A percentile compares a stretch with the other conserved stretches of the same genome.
These are phyloP conservation scores for Onygena corvina DNA, from an alignment of 2,329 filamentous ascomycete species.

Conservation along the genomic window DNA sequence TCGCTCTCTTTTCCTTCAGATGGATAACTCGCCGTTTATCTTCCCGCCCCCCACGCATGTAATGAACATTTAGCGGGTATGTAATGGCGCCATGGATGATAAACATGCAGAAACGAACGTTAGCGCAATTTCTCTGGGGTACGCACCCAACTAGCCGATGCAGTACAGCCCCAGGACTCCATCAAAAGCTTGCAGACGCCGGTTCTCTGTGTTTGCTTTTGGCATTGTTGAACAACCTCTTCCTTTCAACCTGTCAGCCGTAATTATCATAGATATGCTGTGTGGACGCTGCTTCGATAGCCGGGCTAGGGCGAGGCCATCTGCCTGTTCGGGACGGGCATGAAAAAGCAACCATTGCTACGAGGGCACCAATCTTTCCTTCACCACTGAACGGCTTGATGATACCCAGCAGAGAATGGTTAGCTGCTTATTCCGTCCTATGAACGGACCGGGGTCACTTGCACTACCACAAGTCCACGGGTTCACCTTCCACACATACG, in stretches of 20 bases:
- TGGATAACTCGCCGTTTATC: too few species aligned
- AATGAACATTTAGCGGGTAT: too few species aligned
- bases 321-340: neutral
- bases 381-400: too few species aligned
- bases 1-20: too few species aligned
- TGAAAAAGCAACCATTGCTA: neutral
- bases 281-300: neutral
- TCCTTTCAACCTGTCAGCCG: neutral
- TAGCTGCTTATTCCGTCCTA: too few species aligned
- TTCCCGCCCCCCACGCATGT: too few species aligned
- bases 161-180: neutral
- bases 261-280: neutral
- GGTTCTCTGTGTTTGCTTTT: neutral
- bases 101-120: neutral
- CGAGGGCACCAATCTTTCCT: too few species aligned
- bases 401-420: too few species aligned
- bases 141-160: neutral
- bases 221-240: neutral
- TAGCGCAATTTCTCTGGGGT: too few species aligned
- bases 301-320: neutral
- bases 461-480: conserved; percentile 1
- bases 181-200: conserved; percentile 1
- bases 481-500: neutral
- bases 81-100: conserved; percentile 1
- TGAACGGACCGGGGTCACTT: neutral